phyloP scores from a whole-genome alignment of 345 rosid species.

The Camelina hispida region DNA sequence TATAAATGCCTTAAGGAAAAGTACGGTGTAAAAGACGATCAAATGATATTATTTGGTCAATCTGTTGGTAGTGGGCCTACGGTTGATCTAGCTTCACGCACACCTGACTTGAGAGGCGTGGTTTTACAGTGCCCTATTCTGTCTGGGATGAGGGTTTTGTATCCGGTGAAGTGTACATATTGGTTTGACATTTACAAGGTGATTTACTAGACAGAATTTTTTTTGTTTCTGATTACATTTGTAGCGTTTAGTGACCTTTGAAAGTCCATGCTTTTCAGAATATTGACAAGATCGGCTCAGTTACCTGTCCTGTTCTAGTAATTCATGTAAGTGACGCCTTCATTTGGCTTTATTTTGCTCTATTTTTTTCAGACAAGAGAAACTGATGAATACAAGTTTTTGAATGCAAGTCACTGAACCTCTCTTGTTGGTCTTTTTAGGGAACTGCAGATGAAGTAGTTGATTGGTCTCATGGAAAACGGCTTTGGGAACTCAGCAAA shows the following conservation, averaged over 20 bases:
- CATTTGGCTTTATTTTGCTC: neutral
- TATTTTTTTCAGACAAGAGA: neutral
- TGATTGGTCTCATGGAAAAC: conserved; percentile 85
- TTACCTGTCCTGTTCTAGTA: conserved; percentile 73
- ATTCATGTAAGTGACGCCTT: conserved; percentile 70
- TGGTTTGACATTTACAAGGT: conserved; percentile 99
- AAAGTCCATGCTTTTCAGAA: conserved; percentile 52
- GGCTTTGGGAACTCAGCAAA: conserved; percentile 84
- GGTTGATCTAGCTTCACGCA: conserved; percentile 83
- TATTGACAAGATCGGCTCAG: conserved; percentile 80
- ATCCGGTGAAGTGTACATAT: conserved; percentile 85
- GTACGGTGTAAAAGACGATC: conserved; percentile 76
- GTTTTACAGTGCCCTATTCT: conserved; percentile 89
- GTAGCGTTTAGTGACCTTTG: neutral
- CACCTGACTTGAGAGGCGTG: conserved; percentile 76
- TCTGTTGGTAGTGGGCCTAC: conserved; percentile 98
- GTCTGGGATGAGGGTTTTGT: conserved; percentile 90
- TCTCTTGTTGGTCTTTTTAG: conserved; percentile 47
- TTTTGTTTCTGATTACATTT: conserved; percentile 26
- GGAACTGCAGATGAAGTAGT: conserved; percentile 92
- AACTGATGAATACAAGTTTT: too few species aligned
- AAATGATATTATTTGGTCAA: conserved; percentile 84
- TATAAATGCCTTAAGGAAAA: conserved; percentile 83
- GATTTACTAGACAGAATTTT: conserved; percentile 1
- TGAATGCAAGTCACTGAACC: neutral